Conservation (phyloP, 2,329 filamentous ascomycete genomes). For the Trichoderma sp. region DNA sequence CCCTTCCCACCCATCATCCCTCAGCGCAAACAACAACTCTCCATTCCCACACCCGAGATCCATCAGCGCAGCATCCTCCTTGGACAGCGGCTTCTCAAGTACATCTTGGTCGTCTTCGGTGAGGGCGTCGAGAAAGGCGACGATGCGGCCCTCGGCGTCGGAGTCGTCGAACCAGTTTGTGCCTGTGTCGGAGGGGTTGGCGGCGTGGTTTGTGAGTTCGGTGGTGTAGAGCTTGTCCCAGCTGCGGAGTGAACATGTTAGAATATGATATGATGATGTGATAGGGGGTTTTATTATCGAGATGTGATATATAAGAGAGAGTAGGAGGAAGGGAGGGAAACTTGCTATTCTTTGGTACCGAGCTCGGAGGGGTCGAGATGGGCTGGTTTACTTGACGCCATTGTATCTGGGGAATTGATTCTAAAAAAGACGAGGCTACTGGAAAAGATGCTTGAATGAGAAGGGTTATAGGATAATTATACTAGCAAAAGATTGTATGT, state of each 20-base stretch:
- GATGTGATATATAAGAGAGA: neutral
- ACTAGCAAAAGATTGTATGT: neutral
- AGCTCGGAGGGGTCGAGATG: slow-evolving; percentile 74
- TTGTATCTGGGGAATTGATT: neutral
- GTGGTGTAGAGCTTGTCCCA: slow-evolving; percentile 73
- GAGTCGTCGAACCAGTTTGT: slow-evolving; percentile 97
- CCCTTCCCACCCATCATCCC: slow-evolving; percentile 62
- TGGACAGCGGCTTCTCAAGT: slow-evolving; percentile 23
- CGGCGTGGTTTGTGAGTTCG: slow-evolving; percentile 68
- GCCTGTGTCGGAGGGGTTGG: slow-evolving; percentile 74
- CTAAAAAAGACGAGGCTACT: neutral
- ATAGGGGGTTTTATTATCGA: neutral
- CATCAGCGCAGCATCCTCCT: slow-evolving; percentile 57
- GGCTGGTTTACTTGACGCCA: slow-evolving; percentile 44
- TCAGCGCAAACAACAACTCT: slow-evolving; percentile 78
- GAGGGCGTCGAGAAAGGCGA: slow-evolving; percentile 59
- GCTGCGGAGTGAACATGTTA: slow-evolving; percentile 40
- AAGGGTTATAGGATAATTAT: neutral
- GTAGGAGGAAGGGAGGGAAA: slow-evolving; percentile 23
- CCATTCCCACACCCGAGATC: slow-evolving; percentile 96
- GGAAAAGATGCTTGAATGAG: neutral
- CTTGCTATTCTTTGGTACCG: slow-evolving; percentile 88
- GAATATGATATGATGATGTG: neutral
- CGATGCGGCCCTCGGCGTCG: slow-evolving; percentile 76
- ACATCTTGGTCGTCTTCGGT: slow-evolving; percentile 28